Base-by-base conservation (phyloP, 345 rosid genomes). In the Eucalyptus erythrocorys region DNA sequence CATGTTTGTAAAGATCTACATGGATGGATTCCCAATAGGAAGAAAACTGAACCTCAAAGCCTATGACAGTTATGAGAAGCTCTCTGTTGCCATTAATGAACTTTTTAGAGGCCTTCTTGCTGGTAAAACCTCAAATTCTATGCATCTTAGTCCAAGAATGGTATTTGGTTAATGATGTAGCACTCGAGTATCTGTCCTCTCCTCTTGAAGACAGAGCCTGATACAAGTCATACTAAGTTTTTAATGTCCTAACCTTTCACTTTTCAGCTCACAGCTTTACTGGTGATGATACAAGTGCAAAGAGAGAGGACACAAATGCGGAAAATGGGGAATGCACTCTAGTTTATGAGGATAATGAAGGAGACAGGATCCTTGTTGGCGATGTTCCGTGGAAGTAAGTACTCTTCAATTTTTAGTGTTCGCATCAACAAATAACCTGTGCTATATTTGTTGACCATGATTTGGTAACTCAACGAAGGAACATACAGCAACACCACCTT, bases 311-410 rank as follows among this genome's bases (percentile, higher is more conserved):
- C 37, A 43, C 42, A 53, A 87, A 84, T 81, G 90, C 88, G 9
- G 82, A 47, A 84, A 80, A 89, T 87, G 88, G 91, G 32, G 93
- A 92, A 88, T 90, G 90, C 53, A 92, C 94, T 66, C 88, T 93
- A 48, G 91, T 92, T 49, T 93, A 93, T 40, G 93, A 93, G 89
- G 94, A 93, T 51, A 93, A 86, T 19, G 95, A 93, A 92, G 95
- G 95, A 24, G 95, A 93, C 89, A 90, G 87, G 89, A 90, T 93
- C 40, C 94, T 93, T 40, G 94, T 92, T 57, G 93, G 94, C 13
- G 94, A 93, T 89, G 92, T 92, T 48, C 94, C 94, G 5, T 93
- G 94, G 94, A 88, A 91, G 93, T 93, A 91, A 87, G 94, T 22
- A 21, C 27, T 76, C 82, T 76, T 76, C 45, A 40, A 15, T 34